phyloP scores from a whole-genome alignment of 257 asterid genomes.

The Thymus mandschuricus region DNA sequence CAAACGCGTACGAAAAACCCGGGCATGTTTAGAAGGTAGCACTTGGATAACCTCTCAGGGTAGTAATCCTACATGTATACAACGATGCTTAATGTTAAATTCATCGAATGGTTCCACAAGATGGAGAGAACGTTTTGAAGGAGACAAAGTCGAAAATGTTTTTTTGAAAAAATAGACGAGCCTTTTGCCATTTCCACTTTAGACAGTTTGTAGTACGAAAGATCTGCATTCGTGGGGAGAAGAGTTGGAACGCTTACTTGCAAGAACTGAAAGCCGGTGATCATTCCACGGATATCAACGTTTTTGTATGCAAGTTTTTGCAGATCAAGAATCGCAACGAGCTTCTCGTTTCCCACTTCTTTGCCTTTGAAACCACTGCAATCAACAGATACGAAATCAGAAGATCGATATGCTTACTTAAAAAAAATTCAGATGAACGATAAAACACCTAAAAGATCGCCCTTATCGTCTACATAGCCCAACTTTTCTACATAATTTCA shows the following conservation, averaged over 20 bases:
- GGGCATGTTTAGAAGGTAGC: conserved; percentile 69
- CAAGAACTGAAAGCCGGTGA: conserved; percentile 76
- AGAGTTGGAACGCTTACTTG: conserved; percentile 51
- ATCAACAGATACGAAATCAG: conserved; percentile 19
- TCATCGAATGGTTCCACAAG: neutral
- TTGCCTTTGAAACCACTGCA: conserved; percentile 61
- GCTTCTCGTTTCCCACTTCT: conserved; percentile 71
- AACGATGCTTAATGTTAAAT: no score
- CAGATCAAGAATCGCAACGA: conserved; percentile 65
- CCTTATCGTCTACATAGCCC: neutral
- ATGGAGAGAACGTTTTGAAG: neutral
- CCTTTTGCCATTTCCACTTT: neutral
- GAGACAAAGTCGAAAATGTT: no score
- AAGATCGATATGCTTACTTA: neutral
- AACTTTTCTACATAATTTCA: neutral
- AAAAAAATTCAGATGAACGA: no score
- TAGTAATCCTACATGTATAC: conserved; percentile 53
- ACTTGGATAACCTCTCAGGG: conserved; percentile 74
- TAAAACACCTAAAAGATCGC: no score
- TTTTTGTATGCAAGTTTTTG: conserved; percentile 59
- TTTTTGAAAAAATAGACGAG: no score
- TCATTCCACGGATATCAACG: conserved; percentile 70
- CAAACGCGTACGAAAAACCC: conserved; percentile 71
- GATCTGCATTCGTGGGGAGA: conserved; percentile 1
- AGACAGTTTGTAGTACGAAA: neutral